Conservation (phyloP, 2,329 filamentous ascomycete genomes). For the Eurotiales sp. region DNA sequence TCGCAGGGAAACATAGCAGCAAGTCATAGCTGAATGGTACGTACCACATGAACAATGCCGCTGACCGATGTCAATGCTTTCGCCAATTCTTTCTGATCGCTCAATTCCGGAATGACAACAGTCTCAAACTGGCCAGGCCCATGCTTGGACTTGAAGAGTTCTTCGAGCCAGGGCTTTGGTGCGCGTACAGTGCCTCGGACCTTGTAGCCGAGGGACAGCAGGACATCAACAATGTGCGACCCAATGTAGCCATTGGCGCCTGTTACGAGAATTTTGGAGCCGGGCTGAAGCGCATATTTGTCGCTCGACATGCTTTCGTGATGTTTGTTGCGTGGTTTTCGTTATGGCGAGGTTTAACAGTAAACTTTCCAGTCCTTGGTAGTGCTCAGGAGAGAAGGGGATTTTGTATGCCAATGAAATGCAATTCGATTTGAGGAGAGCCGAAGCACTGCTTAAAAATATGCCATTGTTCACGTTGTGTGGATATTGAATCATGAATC, state of each 20-base stretch:
- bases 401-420: no score
- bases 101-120: conserved; percentile 38
- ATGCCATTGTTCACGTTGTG: no score
- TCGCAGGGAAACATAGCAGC: no score
- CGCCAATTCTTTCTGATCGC: conserved; percentile 35
- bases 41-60: conserved; percentile 11
- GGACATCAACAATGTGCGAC: conserved; percentile 39
- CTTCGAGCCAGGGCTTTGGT: conserved; percentile 33
- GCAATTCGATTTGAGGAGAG: no score
- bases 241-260: conserved; percentile 47
- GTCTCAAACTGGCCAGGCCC: conserved; percentile 34
- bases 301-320: conserved; percentile 3
- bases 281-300: conserved; percentile 21
- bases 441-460: no score
- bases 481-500: no score
- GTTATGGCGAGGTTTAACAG: no score
- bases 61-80: conserved; percentile 33
- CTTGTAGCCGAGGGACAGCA: conserved; percentile 40
- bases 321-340: background rate
- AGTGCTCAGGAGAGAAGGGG: no score
- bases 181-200: conserved; percentile 47
- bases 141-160: conserved; percentile 28
- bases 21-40: no score
- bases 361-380: no score
- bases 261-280: conserved; percentile 42